Evolutionary conservation across 2,329 filamentous ascomycete genomes (phyloP), one percentile per base, ranked within the genome.

Genomic region (Ramichloridium luteum): DNA sequence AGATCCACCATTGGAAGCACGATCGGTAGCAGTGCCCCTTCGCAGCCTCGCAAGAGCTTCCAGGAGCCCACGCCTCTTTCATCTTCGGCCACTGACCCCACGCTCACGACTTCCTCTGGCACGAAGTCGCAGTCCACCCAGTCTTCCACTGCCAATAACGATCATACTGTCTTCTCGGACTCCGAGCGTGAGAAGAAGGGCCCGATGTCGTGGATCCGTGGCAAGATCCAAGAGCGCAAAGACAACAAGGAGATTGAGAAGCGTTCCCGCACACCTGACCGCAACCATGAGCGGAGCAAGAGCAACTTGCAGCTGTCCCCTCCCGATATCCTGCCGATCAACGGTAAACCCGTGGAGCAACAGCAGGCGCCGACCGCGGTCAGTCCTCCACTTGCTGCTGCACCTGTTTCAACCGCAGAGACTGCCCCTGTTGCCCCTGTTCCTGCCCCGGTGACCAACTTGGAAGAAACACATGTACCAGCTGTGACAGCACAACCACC

Each of bases 161-260:
- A 23, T n/a, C n/a, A 8, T n/a, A 40, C 46, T 1, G 43, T 53
- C 8, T 54, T 54, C 31, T 53, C 51, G 8, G 35, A 60, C 32
- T 57, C 43, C 37, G 55, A 51, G 23, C 20, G 20, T n/a, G 20
- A 23, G 20, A 73, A 68, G 53, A 74, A 68, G 39, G 69, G 72
- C 2, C 64, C 74, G 2, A 68, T 79, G 41, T 71, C 68, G 5
- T 79, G 76, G 61, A 67, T 79, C 41, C 69, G 74, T 41, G 72
- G 69, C 40, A 79, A 77, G 54, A 64, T 78, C 34, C 64, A 72
- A 16, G 72, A 75, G 26, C 66, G 69, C 16, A 66, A 65, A 36
- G 67, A 69, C 16, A n/a, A n/a, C n/a, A 59, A 62, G 35, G 62
- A 69, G 22, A 62, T 60, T 13, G 70, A 70, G 43, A 67, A 66